A percentile compares a stretch with the other conserved stretches of the same genome.
Conservation (phyloP, 164 flowering plant genomes). For the Platanus orientalis region DNA sequence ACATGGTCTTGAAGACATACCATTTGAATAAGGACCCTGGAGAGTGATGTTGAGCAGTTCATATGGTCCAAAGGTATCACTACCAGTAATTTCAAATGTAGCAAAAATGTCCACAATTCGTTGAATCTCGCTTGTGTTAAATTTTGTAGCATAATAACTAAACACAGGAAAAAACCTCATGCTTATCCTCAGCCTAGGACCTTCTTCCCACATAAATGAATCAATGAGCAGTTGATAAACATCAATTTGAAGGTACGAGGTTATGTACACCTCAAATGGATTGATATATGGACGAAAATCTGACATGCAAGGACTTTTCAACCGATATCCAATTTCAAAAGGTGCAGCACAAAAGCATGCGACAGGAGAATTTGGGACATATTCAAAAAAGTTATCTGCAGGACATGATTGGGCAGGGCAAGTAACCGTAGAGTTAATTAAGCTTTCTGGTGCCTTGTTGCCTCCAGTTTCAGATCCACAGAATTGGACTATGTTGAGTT, state of each 20-base stretch:
- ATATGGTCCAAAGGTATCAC: slow-evolving; percentile 69
- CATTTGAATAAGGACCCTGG: slow-evolving; percentile 43
- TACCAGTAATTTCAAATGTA: slow-evolving; percentile 41
- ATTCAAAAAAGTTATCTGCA: slow-evolving; percentile 37
- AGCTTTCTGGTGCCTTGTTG: slow-evolving; percentile 13
- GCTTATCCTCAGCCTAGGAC: slow-evolving; percentile 66
- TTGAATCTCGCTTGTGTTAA: slow-evolving; percentile 61
- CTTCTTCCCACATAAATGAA: slow-evolving; percentile 52
- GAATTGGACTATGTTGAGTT: slow-evolving; percentile 33
- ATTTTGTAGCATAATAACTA: slow-evolving; percentile 20
- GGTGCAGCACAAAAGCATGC: slow-evolving; percentile 67
- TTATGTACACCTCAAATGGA: slow-evolving; percentile 34
- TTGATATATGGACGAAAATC: slow-evolving; percentile 42
- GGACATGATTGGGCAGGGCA: slow-evolving; percentile 56
- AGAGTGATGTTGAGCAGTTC: slow-evolving; percentile 78
- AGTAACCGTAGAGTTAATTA: slow-evolving; percentile 15
- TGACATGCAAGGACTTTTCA: slow-evolving; percentile 70
- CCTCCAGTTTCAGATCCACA: slow-evolving; percentile 30
- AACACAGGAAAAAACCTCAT: slow-evolving; percentile 50
- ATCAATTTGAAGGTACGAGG: slow-evolving; percentile 34
- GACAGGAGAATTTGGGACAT: slow-evolving; percentile 39
- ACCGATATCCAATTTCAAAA: slow-evolving; percentile 48
- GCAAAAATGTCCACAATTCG: slow-evolving; percentile 39
- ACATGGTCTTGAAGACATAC: slow-evolving; percentile 30
- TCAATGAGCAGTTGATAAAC: slow-evolving; percentile 43